A percentile compares a stretch with the other conserved stretches of the same genome.
These are phyloP conservation scores for Fusarium robinianum DNA, from an alignment of 2,329 filamentous ascomycete genomes.

Conservation along the genomic window DNA sequence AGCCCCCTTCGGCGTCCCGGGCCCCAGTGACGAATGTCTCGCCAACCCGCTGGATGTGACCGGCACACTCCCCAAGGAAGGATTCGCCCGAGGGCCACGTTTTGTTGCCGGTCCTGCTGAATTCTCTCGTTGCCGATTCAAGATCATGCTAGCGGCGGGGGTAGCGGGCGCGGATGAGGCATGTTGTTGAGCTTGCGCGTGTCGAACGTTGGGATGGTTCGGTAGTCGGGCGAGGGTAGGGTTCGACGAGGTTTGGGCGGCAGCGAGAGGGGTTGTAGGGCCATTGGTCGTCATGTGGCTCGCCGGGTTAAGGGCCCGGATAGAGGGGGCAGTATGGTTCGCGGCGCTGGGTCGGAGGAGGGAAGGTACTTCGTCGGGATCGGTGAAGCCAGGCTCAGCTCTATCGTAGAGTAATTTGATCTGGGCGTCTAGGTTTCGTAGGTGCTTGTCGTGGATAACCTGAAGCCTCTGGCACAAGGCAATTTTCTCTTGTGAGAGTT, in stretches of 20 bases:
- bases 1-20: slow-evolving; percentile 61
- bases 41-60: slow-evolving; percentile 62
- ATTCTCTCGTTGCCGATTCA: slow-evolving; percentile 61
- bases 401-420: slow-evolving; percentile 66
- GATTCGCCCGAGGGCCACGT: slow-evolving; percentile 55
- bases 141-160: slow-evolving; percentile 63
- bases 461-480: slow-evolving; percentile 68
- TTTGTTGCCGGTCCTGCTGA: slow-evolving; percentile 65
- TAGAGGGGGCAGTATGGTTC: slow-evolving; percentile 50
- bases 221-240: slow-evolving; percentile 49
- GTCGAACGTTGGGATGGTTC: slow-evolving; percentile 53
- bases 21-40: slow-evolving; percentile 65
- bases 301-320: slow-evolving; percentile 50
- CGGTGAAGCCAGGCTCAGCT: slow-evolving; percentile 63
- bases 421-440: slow-evolving; percentile 64
- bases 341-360: slow-evolving; percentile 62
- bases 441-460: slow-evolving; percentile 64
- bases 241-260: slow-evolving; percentile 43
- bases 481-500: slow-evolving; percentile 76
- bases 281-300: slow-evolving; percentile 40
- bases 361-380: slow-evolving; percentile 67
- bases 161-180: slow-evolving; percentile 63
- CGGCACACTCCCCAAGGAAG: slow-evolving; percentile 52
- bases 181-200: slow-evolving; percentile 54
- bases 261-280: slow-evolving; percentile 35